Evolutionary conservation across 2,329 filamentous ascomycete genomes (phyloP).

Genomic region (Scleromitrula shiraiana): DNA sequence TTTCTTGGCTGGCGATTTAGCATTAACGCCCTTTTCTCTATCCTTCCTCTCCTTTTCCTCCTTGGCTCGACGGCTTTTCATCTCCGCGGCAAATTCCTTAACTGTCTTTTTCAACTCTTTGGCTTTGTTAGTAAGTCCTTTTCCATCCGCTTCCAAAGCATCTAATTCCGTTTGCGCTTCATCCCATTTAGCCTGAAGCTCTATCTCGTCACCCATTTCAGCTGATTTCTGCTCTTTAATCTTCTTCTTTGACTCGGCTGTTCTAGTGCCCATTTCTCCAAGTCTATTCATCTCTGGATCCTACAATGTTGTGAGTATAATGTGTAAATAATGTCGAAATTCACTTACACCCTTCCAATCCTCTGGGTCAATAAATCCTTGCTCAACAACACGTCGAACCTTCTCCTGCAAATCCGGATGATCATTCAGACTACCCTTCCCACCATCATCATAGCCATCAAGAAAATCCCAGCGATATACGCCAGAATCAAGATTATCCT

Average conservation of each 20-base stretch:
- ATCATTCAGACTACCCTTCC: constrained; percentile 43
- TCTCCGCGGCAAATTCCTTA: neutral
- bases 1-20: constrained; percentile 12
- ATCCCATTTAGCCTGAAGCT: constrained; percentile 14
- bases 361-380: constrained; percentile 74
- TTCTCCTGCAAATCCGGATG: constrained; percentile 62
- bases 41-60: neutral
- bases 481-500: constrained; percentile 43
- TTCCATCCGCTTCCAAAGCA: neutral
- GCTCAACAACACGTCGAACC: constrained; percentile 59
- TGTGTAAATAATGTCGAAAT: neutral
- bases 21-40: neutral
- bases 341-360: constrained; percentile 80
- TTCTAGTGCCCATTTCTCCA: constrained; percentile 23
- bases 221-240: constrained; percentile 16
- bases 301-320: constrained; percentile 13
- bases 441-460: constrained; percentile 69
- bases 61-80: neutral
- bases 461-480: constrained; percentile 33
- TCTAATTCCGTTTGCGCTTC: constrained; percentile 1
- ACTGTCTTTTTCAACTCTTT: constrained; percentile 27
- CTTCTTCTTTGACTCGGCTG: constrained; percentile 20
- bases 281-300: constrained; percentile 30
- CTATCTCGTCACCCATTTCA: constrained; percentile 9
- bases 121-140: constrained; percentile 17